Evolutionary conservation across 176 grass and related monocot genomes (phyloP).

Genomic region (Carex kokanica): DNA sequence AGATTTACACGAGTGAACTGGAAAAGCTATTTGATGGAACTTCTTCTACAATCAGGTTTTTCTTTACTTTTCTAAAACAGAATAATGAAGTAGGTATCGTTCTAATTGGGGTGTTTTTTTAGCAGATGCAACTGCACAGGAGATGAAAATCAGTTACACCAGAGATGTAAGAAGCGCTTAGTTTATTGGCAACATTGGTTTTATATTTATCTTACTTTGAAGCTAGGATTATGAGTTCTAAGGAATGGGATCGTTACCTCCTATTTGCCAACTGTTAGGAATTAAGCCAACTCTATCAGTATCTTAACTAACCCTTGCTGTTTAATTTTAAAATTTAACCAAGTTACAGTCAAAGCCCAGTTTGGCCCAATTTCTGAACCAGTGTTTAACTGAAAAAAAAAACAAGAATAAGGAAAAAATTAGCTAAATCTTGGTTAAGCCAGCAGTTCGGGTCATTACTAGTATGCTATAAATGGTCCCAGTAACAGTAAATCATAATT

Average conservation of each 20-base stretch:
- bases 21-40: slow-evolving; percentile 54
- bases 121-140: slow-evolving; percentile 47
- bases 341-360: not conserved
- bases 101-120: slow-evolving; percentile 16
- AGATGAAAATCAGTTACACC: slow-evolving; percentile 55
- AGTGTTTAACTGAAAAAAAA: not conserved
- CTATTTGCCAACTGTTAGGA: not conserved
- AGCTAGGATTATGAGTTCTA: not conserved
- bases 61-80: not conserved
- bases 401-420: not conserved
- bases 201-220: not conserved
- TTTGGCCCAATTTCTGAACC: not conserved
- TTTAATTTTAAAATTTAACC: not conserved
- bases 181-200: not conserved
- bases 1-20: slow-evolving; percentile 67
- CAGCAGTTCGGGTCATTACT: not conserved
- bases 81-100: not conserved
- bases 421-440: not conserved
- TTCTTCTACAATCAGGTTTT: slow-evolving; percentile 43
- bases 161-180: slow-evolving; percentile 33
- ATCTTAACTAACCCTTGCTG: not conserved
- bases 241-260: not conserved
- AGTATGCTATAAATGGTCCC: not conserved
- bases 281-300: not conserved
- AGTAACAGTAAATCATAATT: not conserved